phyloP scores from a whole-genome alignment of 768 basidiomycete genomes.

The Pleurotus platypus region DNA sequence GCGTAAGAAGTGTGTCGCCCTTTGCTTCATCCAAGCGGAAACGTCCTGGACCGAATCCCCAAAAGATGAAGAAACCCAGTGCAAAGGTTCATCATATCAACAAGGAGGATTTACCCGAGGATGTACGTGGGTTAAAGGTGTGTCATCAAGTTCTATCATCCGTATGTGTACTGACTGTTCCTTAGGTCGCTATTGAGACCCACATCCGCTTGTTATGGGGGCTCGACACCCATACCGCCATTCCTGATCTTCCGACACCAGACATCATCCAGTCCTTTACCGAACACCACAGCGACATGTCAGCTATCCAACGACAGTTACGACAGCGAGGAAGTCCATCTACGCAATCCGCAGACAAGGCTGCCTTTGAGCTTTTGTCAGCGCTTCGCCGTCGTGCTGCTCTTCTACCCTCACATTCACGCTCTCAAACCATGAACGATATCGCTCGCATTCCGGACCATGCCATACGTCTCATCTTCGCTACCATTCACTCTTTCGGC shows the following conservation, averaged over 20 bases:
- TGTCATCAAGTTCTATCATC: too few species aligned
- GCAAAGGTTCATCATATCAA: too few species aligned
- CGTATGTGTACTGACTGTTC: too few species aligned
- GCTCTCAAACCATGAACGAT: background rate
- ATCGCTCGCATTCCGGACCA: background rate
- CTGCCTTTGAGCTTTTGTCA: background rate
- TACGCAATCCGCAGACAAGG: background rate
- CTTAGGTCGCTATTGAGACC: background rate
- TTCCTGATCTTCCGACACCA: background rate
- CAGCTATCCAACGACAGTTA: background rate
- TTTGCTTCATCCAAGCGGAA: too few species aligned
- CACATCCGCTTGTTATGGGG: background rate
- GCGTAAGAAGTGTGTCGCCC: too few species aligned
- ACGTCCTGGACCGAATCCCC: too few species aligned
- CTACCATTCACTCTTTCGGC: background rate
- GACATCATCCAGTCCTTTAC: background rate
- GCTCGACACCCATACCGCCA: background rate
- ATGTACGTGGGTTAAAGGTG: too few species aligned
- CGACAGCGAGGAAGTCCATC: background rate
- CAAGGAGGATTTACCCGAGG: too few species aligned
- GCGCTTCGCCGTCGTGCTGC: background rate
- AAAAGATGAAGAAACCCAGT: too few species aligned
- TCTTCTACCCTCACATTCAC: background rate
- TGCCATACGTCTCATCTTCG: constrained; percentile 1
- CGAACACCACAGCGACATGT: background rate